phyloP scores from a whole-genome alignment of 2,329 filamentous ascomycete genomes.

The Ceratocystis eucalypticola region DNA sequence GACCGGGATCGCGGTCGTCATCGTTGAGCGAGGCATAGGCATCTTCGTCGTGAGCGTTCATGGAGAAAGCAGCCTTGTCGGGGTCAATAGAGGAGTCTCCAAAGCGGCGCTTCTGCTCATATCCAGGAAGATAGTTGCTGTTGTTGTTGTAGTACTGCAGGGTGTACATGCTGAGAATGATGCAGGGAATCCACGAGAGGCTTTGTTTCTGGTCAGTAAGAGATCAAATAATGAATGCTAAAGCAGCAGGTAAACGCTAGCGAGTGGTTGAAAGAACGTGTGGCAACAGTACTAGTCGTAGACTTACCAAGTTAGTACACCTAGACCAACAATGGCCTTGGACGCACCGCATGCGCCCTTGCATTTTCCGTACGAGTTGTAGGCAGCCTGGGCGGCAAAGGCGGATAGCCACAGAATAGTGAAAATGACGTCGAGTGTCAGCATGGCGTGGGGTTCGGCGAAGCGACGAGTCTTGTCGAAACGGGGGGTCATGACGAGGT shows the following conservation, averaged over 20 bases:
- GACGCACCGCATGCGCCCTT: slow-evolving; percentile 44
- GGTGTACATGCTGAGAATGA: slow-evolving; percentile 45
- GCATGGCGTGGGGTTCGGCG: slow-evolving; percentile 49
- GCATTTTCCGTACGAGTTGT: slow-evolving; percentile 44
- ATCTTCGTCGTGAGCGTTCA: slow-evolving; percentile 53
- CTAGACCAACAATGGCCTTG: slow-evolving; percentile 49
- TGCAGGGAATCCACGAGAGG: slow-evolving; percentile 41
- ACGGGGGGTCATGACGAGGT: slow-evolving; percentile 49
- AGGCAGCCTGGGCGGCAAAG: slow-evolving; percentile 51
- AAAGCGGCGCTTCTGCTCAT: slow-evolving; percentile 37
- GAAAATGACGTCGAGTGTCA: slow-evolving; percentile 43
- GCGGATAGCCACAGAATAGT: slow-evolving; percentile 52
- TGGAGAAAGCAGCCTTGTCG: slow-evolving; percentile 56
- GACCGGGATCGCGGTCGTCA: slow-evolving; percentile 37
- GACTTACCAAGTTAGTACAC: slow-evolving; percentile 49
- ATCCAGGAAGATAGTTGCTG: slow-evolving; percentile 44
- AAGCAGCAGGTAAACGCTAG: not conserved
- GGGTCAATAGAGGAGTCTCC: slow-evolving; percentile 41
- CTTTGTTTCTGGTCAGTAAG: slow-evolving; percentile 27
- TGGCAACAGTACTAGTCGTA: not conserved
- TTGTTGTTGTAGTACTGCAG: slow-evolving; percentile 49
- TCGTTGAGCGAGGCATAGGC: slow-evolving; percentile 48
- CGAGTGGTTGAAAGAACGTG: no score
- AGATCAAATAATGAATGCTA: slow-evolving; percentile 19
- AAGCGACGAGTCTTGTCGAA: slow-evolving; percentile 48